Percentiles rank a stretch among this genome's conserved stretches.
Evolutionary conservation across 352 stramenopile species (phyloP).

Genomic region (Globisporangium polare): DNA sequence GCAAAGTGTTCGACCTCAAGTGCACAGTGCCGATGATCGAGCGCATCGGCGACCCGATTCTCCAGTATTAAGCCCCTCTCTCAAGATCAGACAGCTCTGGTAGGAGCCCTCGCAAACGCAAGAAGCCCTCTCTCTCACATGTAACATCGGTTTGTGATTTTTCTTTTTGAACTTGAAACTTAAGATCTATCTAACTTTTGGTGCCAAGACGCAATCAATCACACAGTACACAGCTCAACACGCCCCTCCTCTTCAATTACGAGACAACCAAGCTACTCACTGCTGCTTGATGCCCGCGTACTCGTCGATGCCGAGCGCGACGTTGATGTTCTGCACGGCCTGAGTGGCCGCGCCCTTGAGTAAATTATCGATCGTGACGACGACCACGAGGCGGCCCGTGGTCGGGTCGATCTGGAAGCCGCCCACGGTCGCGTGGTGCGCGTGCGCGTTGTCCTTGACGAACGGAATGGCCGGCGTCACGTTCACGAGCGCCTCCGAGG

Average conservation of each 20-base stretch:
- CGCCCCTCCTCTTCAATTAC: not conserved
- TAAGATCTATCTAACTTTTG: slow-evolving; percentile 8
- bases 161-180: not conserved
- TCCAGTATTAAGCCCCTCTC: slow-evolving; percentile 69
- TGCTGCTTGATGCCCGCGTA: slow-evolving; percentile 56
- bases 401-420: slow-evolving; percentile 87
- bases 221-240: not conserved
- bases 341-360: slow-evolving; percentile 92
- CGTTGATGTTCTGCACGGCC: slow-evolving; percentile 94
- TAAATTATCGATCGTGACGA: slow-evolving; percentile 93
- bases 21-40: slow-evolving; percentile 92
- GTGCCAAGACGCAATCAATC: not conserved
- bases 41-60: slow-evolving; percentile 89
- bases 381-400: slow-evolving; percentile 82
- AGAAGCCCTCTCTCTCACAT: not conserved
- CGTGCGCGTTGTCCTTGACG: slow-evolving; percentile 74
- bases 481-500: slow-evolving; percentile 80
- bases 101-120: too few relatives aligned
- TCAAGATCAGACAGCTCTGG: not conserved
- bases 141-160: not conserved
- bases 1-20: slow-evolving; percentile 93
- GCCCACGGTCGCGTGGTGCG: slow-evolving; percentile 77
- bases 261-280: not conserved
- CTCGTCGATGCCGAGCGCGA: slow-evolving; percentile 89
- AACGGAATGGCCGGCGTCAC: slow-evolving; percentile 61